Base-by-base conservation (phyloP, 2,329 filamentous ascomycete genomes). In the Sclerotinia minor region DNA sequence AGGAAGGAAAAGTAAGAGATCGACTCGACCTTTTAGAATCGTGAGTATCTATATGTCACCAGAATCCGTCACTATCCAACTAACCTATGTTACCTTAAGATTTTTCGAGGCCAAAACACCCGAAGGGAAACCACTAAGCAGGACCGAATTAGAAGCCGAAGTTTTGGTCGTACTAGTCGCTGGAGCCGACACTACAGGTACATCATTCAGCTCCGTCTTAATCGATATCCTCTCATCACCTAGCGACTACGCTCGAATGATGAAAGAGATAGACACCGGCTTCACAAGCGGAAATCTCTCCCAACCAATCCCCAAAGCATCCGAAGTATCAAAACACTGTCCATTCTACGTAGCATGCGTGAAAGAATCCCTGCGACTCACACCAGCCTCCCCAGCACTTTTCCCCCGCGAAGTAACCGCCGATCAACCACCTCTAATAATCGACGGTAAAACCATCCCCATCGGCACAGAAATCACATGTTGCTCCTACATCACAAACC, bases 321-420 rank as follows among this genome's bases (percentile, higher is more conserved):
- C 54, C 19, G 64, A 67, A 15, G 47, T 61, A 19, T 61, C 47
- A 24, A 35, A 47, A 3, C 19, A 49, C 5, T 60, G 54, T 8
- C 55, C 63, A 19, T 65, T 60, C 21, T 64, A 52, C 9, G 55
- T 61, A 24, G 44, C 64, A 29, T 67, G 64, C 45, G 32, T 67
- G 5, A 60, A 67, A 17, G 64, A 67, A n/a, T 38, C 64, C 19
- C 44, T 67, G 6, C 55, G 64, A 35, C 55, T 60, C n/a, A 52
- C 19, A 13, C 64, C 64, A 19, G 24, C 64, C 17, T 49, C 64
- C 2, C 64, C 64, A 24, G 58, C 24, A 44, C 58, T 61, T n/a
- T 50, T 67, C 5, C 64, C 64, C n/a, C 45, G 64, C 17, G 44
- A 61, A 29, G 55, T 67, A 29, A 50, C 57, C 19, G 38, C 63